Base-by-base conservation (phyloP, 2,329 filamentous ascomycete species). In the Exophiala sp. region DNA sequence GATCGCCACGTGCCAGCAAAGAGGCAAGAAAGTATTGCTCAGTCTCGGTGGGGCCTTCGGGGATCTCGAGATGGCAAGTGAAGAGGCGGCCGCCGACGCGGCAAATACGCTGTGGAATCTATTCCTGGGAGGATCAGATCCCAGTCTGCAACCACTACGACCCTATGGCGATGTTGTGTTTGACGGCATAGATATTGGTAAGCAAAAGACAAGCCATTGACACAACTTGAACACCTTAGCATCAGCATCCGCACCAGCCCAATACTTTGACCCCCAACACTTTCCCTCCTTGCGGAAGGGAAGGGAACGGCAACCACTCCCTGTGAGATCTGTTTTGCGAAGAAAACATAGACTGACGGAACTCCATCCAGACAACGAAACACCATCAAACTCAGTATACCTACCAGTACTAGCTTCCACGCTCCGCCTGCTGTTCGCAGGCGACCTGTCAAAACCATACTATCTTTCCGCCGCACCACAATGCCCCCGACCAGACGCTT, bases 401-500 rank as follows among this genome's bases (percentile, higher is more conserved):
- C 39, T 53, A 11, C 37, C 50, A 2, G 37, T 27, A 10, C 34
- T 60, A 8, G 50, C 47, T 10, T 42, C 50, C 4, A 40, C 48
- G 10, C 51, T 60, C 1, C 53, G 56, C 13, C 42, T 43, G 19
- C 48, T 58, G n/a, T 45, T 54, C 30, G 44, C 35, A 14, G 39
- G 38, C 35, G 46, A 45, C 46, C n/a, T 49, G 2, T 22, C 37
- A 11, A 58, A 58, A 41, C n/a, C 53, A 47, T 79, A 70, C 65
- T 78, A 75, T 55, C 72, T 78, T 55, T 76, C 75, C 3, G 73
- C 66, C 14, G 74, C 76, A 2, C 76, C 76, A n/a, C 75, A 79
- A 58, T 79, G 76, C 56, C 41, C 65, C 7, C 61, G 73, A 18
- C 74, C 75, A 1, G 76, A 79, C 57, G 35, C 45, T 7, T 56